Evolutionary conservation across 768 basidiomycete species (phyloP), one percentile per base, ranked within the genome.

Genomic region (Infundibulicybe gibba): DNA sequence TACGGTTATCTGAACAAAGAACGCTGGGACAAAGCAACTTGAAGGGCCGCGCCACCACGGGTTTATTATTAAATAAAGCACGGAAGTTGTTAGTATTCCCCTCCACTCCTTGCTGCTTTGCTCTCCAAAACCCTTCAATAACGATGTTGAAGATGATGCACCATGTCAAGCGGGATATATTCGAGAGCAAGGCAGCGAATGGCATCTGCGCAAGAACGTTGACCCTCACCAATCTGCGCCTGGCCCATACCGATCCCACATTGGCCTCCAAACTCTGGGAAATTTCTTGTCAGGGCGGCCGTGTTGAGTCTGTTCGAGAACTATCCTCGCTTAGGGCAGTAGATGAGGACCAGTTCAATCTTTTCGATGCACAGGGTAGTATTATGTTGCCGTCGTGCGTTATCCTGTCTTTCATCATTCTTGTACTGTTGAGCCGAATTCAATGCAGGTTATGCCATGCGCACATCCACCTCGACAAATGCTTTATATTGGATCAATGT

Each of bases 391-490:
- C 67, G 42, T 67, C 68, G 67, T 69, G 66, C 58, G 41, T 39
- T 16, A 15, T 40, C 21, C 34, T 31, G 42, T 41, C 40, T 37
- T 32, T 41, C 30, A n/a, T n/a, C n/a, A 42, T 21, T 25, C 50
- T 50, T 50, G 52, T 43, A 45, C 50, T 25, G 35, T 46, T 30
- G 49, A 45, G n/a, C 48, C 55, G 41, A 53, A 50, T 37, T 30
- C 32, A n/a, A 21, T 40, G 32, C 48, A 67, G 64, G 52, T 53
- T 83, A 43, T 82, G 80, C 58, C 81, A 83, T 61, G 72, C 79
- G 15, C 81, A 84, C 54, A 76, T 85, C 53, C 82, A 83, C 61
- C 70, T 85, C 30, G 82, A 85, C 67, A 83, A 85, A 62, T 83
- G 80, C 62, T 83, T 83, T 58, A 76, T 85, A 42, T 65, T 85